Evolutionary conservation across 2,329 filamentous ascomycete species (phyloP), one percentile per base, ranked within the genome.

Genomic region (Arachnomyces sp.): DNA sequence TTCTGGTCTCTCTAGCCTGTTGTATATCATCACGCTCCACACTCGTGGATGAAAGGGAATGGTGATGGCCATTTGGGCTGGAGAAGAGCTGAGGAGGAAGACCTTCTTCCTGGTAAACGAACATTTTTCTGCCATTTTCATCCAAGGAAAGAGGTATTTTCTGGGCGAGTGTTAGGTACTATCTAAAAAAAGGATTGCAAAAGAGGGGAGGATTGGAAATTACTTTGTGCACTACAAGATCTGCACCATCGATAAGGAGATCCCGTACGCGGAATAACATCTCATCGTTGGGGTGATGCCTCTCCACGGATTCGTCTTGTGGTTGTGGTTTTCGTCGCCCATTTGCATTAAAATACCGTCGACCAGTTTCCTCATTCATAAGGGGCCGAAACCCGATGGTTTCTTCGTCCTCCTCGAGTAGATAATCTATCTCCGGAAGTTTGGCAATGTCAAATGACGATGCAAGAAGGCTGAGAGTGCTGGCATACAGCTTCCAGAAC

Each of bases 351-450:
- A 73, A 64, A 65, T 79, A 79, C 39, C 74, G 66, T 34, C 71
- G 70, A 43, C 56, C 60, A 3, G 70, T 73, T 30, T 68, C 61
- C 3, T 69, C 63, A 28, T 68, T 66, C 32, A 72, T 62, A 15
- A 85, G 61, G 1, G 82, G 80, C 47, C 71, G 68, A 54, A 85
- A 85, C 1, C 76, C 79, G 45, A 84, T 65, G 3, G 76, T 82
- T 39, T 79, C 75, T 42, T 75, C 74, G 54, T 86, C 82, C 55
- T 86, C 82, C 45, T 81, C 75, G 3, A 86, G 66, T 51, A 85
- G 66, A 54, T 86, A 84, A 9, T 70, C 65, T 18, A 81, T 61
- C 30, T 70, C 63, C 2, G 73, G 69, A 21, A 84, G 66, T 31
- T 72, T 65, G 35, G 69, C 64, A 21, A 77, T 69, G 14, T 78